Conservation (phyloP, 257 asterid species). For the Jacaranda mimosifolia region DNA sequence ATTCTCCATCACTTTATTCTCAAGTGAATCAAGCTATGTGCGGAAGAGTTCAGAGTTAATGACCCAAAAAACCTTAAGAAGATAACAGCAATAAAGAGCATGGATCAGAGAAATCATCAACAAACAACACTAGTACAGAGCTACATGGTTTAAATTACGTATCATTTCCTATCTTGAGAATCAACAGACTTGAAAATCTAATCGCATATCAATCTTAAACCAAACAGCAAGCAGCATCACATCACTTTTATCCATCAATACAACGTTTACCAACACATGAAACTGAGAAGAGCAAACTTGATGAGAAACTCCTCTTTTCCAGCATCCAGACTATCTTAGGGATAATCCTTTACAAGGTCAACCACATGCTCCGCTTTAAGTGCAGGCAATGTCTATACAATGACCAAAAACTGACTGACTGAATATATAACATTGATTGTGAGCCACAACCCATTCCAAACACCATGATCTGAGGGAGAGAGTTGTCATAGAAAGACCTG, state of each 20-base stretch:
- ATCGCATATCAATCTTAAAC: conserved; percentile 30
- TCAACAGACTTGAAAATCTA: neutral
- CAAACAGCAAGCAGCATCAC: conserved; percentile 41
- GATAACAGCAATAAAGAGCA: neutral
- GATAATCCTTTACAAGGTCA: conserved; percentile 21
- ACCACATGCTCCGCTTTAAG: conserved; percentile 23
- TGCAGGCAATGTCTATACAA: conserved; percentile 39
- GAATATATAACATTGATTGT: conserved; percentile 28
- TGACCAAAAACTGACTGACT: conserved; percentile 32
- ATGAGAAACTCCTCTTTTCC: conserved; percentile 30
- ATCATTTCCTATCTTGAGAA: conserved; percentile 12
- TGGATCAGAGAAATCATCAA: neutral
- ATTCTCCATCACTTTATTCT: too few species aligned
- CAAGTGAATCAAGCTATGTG: too few species aligned
- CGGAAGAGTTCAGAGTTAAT: too few species aligned
- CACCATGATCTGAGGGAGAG: conserved; percentile 22
- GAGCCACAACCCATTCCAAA: conserved; percentile 24
- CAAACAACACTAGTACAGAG: neutral
- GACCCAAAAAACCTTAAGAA: neutral
- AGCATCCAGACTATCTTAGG: conserved; percentile 28
- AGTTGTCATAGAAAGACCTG: conserved; percentile 25
- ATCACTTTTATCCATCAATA: conserved; percentile 33
- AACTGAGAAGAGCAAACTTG: neutral
- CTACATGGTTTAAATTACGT: neutral
- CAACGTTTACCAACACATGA: conserved; percentile 16